phyloP scores from a whole-genome alignment of 345 rosid species.

The Boechera retrofracta region DNA sequence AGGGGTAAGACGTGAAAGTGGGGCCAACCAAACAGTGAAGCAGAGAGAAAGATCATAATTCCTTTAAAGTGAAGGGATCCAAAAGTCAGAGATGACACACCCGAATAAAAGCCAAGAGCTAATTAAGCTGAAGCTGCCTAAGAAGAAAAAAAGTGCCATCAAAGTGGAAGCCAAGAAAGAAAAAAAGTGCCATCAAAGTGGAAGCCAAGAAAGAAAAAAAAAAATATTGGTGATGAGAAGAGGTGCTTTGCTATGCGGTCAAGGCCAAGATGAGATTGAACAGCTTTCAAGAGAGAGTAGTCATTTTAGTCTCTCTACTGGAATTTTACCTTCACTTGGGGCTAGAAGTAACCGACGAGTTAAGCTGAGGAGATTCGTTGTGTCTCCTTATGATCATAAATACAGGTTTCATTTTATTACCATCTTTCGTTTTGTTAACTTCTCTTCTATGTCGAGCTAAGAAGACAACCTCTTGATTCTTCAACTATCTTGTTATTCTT shows the following conservation, averaged over 20 bases:
- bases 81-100: conserved; percentile 41
- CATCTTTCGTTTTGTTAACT: conserved; percentile 3
- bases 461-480: neutral
- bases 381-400: conserved; percentile 85
- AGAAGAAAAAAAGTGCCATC: too few species aligned
- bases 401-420: conserved; percentile 59
- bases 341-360: conserved; percentile 82
- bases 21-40: conserved; percentile 20
- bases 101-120: conserved; percentile 1
- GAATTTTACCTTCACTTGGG: conserved; percentile 88
- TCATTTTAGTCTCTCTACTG: conserved; percentile 84
- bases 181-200: neutral
- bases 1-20: conserved; percentile 23
- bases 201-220: neutral
- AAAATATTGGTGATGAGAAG: neutral
- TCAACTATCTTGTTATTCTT: neutral
- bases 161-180: neutral
- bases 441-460: neutral
- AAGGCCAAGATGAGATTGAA: conserved; percentile 66
- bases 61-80: conserved; percentile 24
- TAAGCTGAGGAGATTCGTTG: conserved; percentile 60
- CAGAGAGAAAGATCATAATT: neutral
- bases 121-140: neutral
- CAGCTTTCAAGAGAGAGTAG: conserved; percentile 84
- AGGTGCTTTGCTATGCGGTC: conserved; percentile 18